A percentile compares a stretch with the other conserved stretches of the same genome.
phyloP scores from a whole-genome alignment of 1,284 basidiomycete species.

The Xerocomus subilludens region DNA sequence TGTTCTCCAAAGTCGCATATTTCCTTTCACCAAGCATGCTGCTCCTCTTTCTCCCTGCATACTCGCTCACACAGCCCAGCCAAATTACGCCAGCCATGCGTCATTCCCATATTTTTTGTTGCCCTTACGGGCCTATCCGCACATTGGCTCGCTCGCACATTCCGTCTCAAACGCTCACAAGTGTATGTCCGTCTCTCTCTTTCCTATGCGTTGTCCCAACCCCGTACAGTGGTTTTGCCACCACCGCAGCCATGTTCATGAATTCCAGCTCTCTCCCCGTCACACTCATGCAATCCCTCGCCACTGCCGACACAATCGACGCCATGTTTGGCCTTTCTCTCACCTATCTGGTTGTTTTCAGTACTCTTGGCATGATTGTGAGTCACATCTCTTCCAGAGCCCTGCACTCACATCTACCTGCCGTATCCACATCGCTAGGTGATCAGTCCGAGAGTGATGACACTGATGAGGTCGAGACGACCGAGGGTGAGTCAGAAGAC shows the following conservation, averaged over 20 bases:
- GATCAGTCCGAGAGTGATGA: constrained; percentile 47
- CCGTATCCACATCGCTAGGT: constrained; percentile 41
- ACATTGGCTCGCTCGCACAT: constrained; percentile 61
- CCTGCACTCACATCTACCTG: constrained; percentile 38
- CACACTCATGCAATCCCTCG: constrained; percentile 90
- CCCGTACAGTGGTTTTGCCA: constrained; percentile 75
- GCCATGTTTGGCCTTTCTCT: constrained; percentile 93
- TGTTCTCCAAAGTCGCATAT: constrained; percentile 94
- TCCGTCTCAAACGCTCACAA: constrained; percentile 71
- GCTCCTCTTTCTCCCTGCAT: not conserved
- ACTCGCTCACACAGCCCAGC: constrained; percentile 54
- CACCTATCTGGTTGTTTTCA: constrained; percentile 93
- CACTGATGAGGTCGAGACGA: constrained; percentile 35
- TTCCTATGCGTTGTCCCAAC: not conserved
- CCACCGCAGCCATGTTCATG: constrained; percentile 89
- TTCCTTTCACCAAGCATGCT: constrained; percentile 73
- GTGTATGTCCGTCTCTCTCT: constrained; percentile 56
- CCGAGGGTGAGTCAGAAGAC: constrained; percentile 44
- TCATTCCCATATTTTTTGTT: constrained; percentile 88
- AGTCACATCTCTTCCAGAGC: constrained; percentile 19
- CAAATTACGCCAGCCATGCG: constrained; percentile 90
- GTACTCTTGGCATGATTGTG: constrained; percentile 93
- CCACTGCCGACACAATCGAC: constrained; percentile 84
- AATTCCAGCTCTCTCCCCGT: constrained; percentile 95
- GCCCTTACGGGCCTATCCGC: constrained; percentile 77